A percentile compares a stretch with the other conserved stretches of the same genome.
Conservation (phyloP, 306 rosid genomes). For the Trifolium repens region DNA sequence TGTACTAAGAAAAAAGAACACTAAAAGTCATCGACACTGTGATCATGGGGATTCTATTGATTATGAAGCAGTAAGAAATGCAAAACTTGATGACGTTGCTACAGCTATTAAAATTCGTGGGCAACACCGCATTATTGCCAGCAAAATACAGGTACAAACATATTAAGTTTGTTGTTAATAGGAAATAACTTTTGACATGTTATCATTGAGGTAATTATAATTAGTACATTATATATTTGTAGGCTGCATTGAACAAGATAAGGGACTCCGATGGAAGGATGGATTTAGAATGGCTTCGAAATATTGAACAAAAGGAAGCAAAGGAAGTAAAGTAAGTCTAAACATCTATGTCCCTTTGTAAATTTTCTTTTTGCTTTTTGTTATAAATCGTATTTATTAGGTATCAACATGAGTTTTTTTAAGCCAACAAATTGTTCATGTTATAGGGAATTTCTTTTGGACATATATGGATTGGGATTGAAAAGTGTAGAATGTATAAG, state of each 20-base stretch:
- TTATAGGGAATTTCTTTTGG: conserved; percentile 60
- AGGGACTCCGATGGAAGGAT: conserved; percentile 42
- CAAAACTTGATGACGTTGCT: conserved; percentile 46
- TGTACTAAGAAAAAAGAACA: conserved; percentile 36
- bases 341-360: neutral
- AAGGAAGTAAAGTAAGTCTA: conserved; percentile 49
- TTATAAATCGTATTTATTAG: neutral
- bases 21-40: neutral
- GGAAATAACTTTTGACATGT: neutral
- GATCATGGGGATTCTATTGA: conserved; percentile 56
- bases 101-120: conserved; percentile 63
- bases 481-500: conserved; percentile 85
- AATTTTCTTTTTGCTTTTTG: neutral
- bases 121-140: conserved; percentile 55
- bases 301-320: conserved; percentile 48
- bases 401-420: neutral
- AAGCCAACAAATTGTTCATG: neutral
- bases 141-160: conserved; percentile 55
- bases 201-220: neutral
- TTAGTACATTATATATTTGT: neutral
- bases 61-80: conserved; percentile 69
- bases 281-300: conserved; percentile 79
- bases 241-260: conserved; percentile 49
- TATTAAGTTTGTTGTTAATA: neutral
- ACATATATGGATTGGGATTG: conserved; percentile 65